Base-by-base conservation (phyloP, 2,329 filamentous ascomycete genomes). In the Penicillium capsulatum region DNA sequence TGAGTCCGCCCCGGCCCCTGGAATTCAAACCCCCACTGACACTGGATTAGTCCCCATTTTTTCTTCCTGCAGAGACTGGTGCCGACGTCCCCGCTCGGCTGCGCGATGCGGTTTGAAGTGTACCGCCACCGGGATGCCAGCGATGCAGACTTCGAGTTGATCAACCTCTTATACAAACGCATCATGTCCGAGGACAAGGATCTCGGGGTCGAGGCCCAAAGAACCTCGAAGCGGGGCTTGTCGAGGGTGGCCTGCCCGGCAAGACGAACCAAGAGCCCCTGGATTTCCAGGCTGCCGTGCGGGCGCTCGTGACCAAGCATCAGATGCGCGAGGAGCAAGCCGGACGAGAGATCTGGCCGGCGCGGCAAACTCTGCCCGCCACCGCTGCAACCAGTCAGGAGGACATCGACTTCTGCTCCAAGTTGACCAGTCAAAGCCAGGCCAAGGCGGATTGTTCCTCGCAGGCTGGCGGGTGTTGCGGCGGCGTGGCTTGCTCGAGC, bases 21-120 rank as follows among this genome's bases (percentile, higher is more conserved):
- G 3, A n/a, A n/a, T n/a, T 16, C 13, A 3, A 16, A n/a, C 13
- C 11, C 17, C 7, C 17, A 13, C 34, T 40, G 17, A 35, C 33
- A 15, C 2, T 14, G 6, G 13, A 10, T 11, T 36, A 76, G 73
- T 3, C 69, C 75, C 27, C 65, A 60, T 17, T 80, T 81, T 61
- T 77, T 83, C 67, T 79, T 80, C 64, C 77, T 81, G 50, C 77
- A 82, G 57, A 69, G 78, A 41, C 79, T 81, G 54, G 69, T 82
- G 9, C 79, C 80, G 5, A 69, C 64, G 33, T 66, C 69, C 0
- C 68, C 79, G 1, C 69, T 64, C 30, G 71, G 65, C 28, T 73
- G 71, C 4, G 64, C 64, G 15, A 81, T 83, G 72, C 69, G 70
- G 47, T 82, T 82, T 60, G 78, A 83, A 54, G 75, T 83, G 28